Percentiles rank a stretch among this genome's conserved stretches.
These are phyloP conservation scores for Didymella lethalis DNA, from an alignment of 2,329 filamentous ascomycete genomes.

Conservation along the genomic window DNA sequence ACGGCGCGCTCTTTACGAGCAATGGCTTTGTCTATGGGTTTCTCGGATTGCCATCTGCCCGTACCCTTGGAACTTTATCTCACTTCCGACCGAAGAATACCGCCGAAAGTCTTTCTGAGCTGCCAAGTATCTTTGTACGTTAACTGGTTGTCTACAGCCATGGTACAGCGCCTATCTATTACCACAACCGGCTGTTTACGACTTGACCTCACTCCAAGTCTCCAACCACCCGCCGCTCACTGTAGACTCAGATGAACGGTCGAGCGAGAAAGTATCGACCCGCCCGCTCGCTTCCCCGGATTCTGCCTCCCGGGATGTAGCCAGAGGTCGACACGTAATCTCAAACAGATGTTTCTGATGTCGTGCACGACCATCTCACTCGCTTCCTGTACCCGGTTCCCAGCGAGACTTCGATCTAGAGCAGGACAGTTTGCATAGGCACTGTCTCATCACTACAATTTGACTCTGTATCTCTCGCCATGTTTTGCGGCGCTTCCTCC, in stretches of 20 bases:
- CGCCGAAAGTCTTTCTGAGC: neutral
- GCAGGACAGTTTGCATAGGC: neutral
- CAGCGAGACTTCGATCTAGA: neutral
- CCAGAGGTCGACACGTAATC: neutral
- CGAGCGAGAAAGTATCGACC: no score
- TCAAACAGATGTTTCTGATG: neutral
- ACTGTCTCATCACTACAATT: neutral
- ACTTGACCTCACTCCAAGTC: neutral
- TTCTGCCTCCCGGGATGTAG: neutral
- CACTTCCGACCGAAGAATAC: neutral
- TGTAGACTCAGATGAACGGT: neutral
- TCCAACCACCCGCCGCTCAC: neutral
- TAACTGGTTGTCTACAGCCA: neutral
- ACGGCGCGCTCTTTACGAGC: neutral
- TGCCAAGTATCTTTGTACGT: slow-evolving; percentile 1
- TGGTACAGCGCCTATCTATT: neutral
- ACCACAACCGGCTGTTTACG: slow-evolving; percentile 4
- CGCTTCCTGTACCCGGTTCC: neutral
- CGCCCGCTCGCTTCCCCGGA: neutral
- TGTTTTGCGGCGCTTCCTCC: neutral
- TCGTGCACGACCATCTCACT: neutral
- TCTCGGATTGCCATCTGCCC: neutral
- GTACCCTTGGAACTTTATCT: neutral
- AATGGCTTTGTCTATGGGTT: neutral
- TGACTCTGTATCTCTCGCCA: neutral